These are phyloP conservation scores for Gossypium trilobum DNA, from an alignment of 441 rosid species.

Conservation along the genomic window DNA sequence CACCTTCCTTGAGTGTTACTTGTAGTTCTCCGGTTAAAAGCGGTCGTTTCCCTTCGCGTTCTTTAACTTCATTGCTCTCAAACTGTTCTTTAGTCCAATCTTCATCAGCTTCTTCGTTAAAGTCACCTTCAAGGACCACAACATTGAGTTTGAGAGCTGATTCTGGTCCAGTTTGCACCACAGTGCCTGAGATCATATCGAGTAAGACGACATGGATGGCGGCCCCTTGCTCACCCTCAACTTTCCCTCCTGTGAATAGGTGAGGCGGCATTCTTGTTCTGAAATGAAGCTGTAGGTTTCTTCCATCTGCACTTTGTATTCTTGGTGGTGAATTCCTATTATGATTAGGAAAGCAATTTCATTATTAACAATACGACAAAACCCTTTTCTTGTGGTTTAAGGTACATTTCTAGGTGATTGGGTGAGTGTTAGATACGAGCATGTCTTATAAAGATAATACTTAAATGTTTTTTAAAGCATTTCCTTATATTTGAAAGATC, in stretches of 20 bases:
- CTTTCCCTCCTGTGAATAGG: conserved; percentile 91
- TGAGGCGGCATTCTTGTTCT: conserved; percentile 88
- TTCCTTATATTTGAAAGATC: background rate
- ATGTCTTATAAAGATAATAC: background rate
- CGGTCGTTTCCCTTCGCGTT: conserved; percentile 92
- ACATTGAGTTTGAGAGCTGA: conserved; percentile 64
- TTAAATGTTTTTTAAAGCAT: background rate
- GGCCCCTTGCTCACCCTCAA: conserved; percentile 93
- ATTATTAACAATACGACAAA: background rate
- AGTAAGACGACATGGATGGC: conserved; percentile 74
- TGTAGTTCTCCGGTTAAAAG: conserved; percentile 80
- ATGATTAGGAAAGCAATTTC: background rate
- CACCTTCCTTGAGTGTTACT: conserved; percentile 75
- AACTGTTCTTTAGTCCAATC: conserved; percentile 78
- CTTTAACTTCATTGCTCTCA: conserved; percentile 76
- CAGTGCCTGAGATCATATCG: conserved; percentile 49
- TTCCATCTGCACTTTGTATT: conserved; percentile 66
- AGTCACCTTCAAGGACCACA: conserved; percentile 90
- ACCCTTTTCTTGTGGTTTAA: background rate
- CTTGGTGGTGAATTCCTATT: conserved; percentile 48
- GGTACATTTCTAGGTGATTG: background rate
- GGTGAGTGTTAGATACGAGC: too few species aligned
- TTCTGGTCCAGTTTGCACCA: conserved; percentile 66
- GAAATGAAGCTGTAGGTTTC: conserved; percentile 64
- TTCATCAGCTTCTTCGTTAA: conserved; percentile 64